Evolutionary conservation across 2,329 filamentous ascomycete genomes (phyloP).

Genomic region (Cyanodermella asteris): DNA sequence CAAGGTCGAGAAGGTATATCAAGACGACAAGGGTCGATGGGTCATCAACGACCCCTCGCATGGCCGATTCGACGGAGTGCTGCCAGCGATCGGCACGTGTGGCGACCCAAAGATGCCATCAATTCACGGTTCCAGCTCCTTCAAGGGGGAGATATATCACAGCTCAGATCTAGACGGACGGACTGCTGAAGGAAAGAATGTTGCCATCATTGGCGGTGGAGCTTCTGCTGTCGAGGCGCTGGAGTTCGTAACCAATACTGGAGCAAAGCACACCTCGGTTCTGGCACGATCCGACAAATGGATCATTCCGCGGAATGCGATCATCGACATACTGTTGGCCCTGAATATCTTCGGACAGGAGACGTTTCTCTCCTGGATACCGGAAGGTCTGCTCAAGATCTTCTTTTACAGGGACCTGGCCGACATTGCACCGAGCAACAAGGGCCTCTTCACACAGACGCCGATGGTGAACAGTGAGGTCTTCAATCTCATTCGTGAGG

Average conservation of each 20-base stretch:
- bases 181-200: conserved; percentile 48
- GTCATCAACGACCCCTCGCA: conserved; percentile 51
- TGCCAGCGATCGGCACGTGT: conserved; percentile 61
- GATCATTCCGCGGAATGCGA: conserved; percentile 62
- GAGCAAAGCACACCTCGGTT: conserved; percentile 47
- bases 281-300: conserved; percentile 64
- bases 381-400: conserved; percentile 49
- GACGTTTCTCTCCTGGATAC: conserved; percentile 54
- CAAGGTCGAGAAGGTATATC: conserved; percentile 45
- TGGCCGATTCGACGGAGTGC: conserved; percentile 56
- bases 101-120: conserved; percentile 54
- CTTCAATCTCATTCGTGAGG: conserved; percentile 50
- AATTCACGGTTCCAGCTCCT: conserved; percentile 48
- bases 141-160: conserved; percentile 51
- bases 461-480: conserved; percentile 76
- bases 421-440: conserved; percentile 45
- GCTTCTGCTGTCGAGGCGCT: conserved; percentile 65
- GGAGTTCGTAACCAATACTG: conserved; percentile 49
- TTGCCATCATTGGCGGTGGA: conserved; percentile 57
- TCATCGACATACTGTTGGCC: conserved; percentile 51
- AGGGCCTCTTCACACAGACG: conserved; percentile 62
- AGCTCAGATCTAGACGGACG: conserved; percentile 56
- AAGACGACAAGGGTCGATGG: conserved; percentile 48
- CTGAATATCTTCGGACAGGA: conserved; percentile 64
- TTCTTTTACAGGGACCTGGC: conserved; percentile 68